Evolutionary conservation across 192 early-diverging fungal genomes (phyloP), one percentile per base, ranked within the genome.

Genomic region (Entomortierella beljakovae): DNA sequence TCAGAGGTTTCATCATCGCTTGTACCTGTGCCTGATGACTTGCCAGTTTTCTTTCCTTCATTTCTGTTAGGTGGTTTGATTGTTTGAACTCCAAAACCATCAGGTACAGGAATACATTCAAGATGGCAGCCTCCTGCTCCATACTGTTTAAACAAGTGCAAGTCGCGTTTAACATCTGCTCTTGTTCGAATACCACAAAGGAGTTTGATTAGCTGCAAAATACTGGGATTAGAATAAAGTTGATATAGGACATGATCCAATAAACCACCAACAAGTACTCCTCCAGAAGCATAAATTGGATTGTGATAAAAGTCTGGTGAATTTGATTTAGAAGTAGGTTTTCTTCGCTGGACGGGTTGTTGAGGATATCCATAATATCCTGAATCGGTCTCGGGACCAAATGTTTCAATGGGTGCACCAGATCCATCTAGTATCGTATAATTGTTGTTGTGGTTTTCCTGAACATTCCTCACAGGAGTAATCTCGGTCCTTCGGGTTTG

Each of bases 211-310:
- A 91, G 68, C n/a, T 86, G 83, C 13, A 93, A 37, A 34, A 92
- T 83, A 48, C 76, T 84, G 1, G 87, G 81, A 51, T 89, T 89
- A 49, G 84, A 82, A 55, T 87, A 88, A 2, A 79, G 68, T 51
- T 79, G 75, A 40, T 84, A 85, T 2, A 92, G 62, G 3, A 87
- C 80, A 31, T 85, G 77, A 53, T 86, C 88, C 15, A 93, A 59
- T 66, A 90, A 80, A 11, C 83, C 80, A 4, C 87, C 87, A 2
- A 82, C 77, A 1, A 93, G 71, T 3, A 91, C 90, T 20, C 88
- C 81, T n/a, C 92, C 92, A 10, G 86, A 83, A 3, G 89, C 92
- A 84, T 88, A 93, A 18, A 89, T 84, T 22, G 90, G 87, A 0
- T 89, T 83, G 33, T 79, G 75, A 37, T 70, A 79, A 35, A 79